phyloP scores from a whole-genome alignment of 2,329 filamentous ascomycete genomes.

The Apiospora aurea region DNA sequence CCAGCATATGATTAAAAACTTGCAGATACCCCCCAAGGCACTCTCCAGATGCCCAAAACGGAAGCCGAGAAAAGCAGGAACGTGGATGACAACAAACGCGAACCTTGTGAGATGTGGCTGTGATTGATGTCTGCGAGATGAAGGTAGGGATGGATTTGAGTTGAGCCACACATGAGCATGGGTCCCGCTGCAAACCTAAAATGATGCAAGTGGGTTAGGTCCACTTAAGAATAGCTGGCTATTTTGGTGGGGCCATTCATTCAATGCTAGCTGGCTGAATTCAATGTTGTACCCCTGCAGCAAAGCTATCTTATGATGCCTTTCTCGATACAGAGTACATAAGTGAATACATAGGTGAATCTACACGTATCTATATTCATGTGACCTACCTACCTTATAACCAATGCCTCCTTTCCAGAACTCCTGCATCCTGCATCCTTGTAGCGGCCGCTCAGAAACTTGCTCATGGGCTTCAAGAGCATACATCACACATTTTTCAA shows the following conservation, averaged over 20 bases:
- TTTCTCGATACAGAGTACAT: too few species aligned
- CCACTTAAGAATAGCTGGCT: neutral
- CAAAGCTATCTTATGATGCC: too few species aligned
- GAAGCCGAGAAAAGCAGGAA: neutral
- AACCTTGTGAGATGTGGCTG: slow-evolving; percentile 14
- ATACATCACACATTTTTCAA: neutral
- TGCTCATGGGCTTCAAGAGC: neutral
- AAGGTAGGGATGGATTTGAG: neutral
- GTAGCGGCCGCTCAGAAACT: neutral
- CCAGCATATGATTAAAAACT: neutral
- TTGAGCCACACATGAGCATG: neutral
- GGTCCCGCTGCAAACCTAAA: neutral
- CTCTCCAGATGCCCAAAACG: neutral
- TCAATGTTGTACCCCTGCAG: too few species aligned
- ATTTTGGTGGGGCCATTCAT: neutral
- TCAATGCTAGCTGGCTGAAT: too few species aligned
- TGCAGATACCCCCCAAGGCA: neutral
- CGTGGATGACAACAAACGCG: slow-evolving; percentile 21
- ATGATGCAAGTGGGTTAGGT: neutral
- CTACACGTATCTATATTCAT: too few species aligned
- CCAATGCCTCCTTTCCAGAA: neutral
- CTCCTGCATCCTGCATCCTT: neutral
- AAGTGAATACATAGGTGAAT: too few species aligned
- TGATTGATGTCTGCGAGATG: slow-evolving; percentile 15
- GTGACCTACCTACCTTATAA: too few species aligned